A percentile compares a stretch with the other conserved stretches of the same genome.
These are phyloP conservation scores for Salix dunnii DNA, from an alignment of 345 rosid species.

Conservation along the genomic window DNA sequence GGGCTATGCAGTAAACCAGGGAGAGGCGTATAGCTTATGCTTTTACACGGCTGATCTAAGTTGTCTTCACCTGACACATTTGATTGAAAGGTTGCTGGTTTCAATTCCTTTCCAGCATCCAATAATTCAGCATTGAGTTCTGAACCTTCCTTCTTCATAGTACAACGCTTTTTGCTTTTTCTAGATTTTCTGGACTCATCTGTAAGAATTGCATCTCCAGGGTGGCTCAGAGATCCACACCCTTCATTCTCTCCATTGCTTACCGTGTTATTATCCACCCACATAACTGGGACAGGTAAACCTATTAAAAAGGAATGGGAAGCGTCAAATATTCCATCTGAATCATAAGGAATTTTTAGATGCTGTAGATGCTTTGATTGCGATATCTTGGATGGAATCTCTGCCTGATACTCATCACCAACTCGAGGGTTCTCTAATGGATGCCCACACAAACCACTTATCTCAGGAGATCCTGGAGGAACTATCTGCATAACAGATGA, in stretches of 20 bases:
- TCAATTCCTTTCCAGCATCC: slow-evolving; percentile 28
- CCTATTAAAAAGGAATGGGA: slow-evolving; percentile 48
- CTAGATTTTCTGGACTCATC: slow-evolving; percentile 35
- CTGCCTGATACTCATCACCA: slow-evolving; percentile 62
- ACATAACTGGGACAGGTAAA: slow-evolving; percentile 45
- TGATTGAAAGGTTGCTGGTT: slow-evolving; percentile 24
- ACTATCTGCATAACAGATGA: slow-evolving; percentile 21
- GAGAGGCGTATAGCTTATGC: slow-evolving; percentile 19
- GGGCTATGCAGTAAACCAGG: slow-evolving; percentile 30
- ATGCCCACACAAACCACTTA: slow-evolving; percentile 45
- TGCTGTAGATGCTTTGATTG: slow-evolving; percentile 33
- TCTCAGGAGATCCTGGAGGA: slow-evolving; percentile 37
- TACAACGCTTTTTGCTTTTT: slow-evolving; percentile 30
- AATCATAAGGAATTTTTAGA: slow-evolving; percentile 39
- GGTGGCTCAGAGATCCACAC: neutral
- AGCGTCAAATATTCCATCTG: slow-evolving; percentile 23
- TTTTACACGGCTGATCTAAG: slow-evolving; percentile 5
- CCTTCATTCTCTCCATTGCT: slow-evolving; percentile 16
- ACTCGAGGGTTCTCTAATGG: slow-evolving; percentile 51
- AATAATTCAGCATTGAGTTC: slow-evolving; percentile 19
- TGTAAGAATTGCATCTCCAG: slow-evolving; percentile 27
- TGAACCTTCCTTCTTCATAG: slow-evolving; percentile 29
- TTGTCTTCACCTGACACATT: slow-evolving; percentile 18
- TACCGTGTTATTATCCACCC: slow-evolving; percentile 26
- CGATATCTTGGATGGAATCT: slow-evolving; percentile 58